Evolutionary conservation across 2,329 filamentous ascomycete species (phyloP).

Genomic region (Stemphylium beticola): DNA sequence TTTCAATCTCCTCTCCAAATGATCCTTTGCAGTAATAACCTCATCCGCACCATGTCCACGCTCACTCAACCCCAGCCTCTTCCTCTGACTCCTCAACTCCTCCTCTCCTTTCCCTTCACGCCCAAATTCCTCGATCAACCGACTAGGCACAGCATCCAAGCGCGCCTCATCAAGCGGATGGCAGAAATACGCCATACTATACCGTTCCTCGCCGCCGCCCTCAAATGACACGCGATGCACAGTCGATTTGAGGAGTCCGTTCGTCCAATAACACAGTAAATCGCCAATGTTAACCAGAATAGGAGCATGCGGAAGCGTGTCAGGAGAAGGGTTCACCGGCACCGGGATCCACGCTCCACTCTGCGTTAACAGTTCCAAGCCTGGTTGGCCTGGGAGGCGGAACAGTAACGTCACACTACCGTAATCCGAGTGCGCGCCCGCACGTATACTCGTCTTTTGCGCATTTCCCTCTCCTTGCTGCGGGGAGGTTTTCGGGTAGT

Average conservation of each 20-base stretch:
- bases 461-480: slow-evolving; percentile 27
- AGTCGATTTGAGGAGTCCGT: slow-evolving; percentile 83
- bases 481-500: slow-evolving; percentile 47
- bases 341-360: slow-evolving; percentile 52
- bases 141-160: slow-evolving; percentile 63
- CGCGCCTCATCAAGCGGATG: slow-evolving; percentile 64
- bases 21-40: slow-evolving; percentile 63
- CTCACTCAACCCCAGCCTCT: slow-evolving; percentile 51
- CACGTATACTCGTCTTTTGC: slow-evolving; percentile 69
- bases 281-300: slow-evolving; percentile 72
- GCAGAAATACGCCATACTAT: slow-evolving; percentile 68
- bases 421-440: slow-evolving; percentile 93
- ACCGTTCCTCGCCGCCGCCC: slow-evolving; percentile 53
- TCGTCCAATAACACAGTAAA: slow-evolving; percentile 84
- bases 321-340: slow-evolving; percentile 61
- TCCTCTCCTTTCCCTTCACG: slow-evolving; percentile 25
- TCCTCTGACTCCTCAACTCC: slow-evolving; percentile 47
- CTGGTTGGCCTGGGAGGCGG: slow-evolving; percentile 82
- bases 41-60: slow-evolving; percentile 40
- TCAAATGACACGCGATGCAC: slow-evolving; percentile 85
- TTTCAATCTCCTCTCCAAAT: slow-evolving; percentile 63
- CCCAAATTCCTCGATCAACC: slow-evolving; percentile 54
- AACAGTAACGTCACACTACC: slow-evolving; percentile 75
- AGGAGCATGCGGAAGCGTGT: slow-evolving; percentile 60
- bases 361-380: slow-evolving; percentile 78